Evolutionary conservation across 768 basidiomycete species (phyloP).

Genomic region (Tylopilus sp.): DNA sequence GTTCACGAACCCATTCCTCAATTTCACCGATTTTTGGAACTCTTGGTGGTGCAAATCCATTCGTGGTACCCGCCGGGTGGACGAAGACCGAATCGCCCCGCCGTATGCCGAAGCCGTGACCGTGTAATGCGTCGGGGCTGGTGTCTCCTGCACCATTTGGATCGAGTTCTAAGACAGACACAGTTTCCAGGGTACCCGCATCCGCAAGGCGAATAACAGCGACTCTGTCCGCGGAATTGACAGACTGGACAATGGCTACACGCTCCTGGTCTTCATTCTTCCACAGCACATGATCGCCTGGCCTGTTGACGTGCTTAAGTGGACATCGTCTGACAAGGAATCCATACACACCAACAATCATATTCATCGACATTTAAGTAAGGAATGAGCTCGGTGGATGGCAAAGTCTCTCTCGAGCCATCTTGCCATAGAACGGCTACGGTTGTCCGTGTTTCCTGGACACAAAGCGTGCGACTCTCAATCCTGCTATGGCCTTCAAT

Average conservation of each 20-base stretch:
- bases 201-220: slow-evolving; percentile 61
- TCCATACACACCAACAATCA: slow-evolving; percentile 70
- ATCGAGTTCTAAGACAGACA: slow-evolving; percentile 85
- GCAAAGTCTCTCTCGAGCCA: slow-evolving; percentile 60
- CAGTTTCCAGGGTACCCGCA: slow-evolving; percentile 54
- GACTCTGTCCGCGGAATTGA: slow-evolving; percentile 68
- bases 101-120: slow-evolving; percentile 73
- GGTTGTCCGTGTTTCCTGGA: slow-evolving; percentile 68
- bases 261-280: slow-evolving; percentile 66
- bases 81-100: slow-evolving; percentile 85
- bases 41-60: slow-evolving; percentile 63
- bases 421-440: slow-evolving; percentile 86
- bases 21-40: slow-evolving; percentile 86
- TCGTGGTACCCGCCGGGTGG: slow-evolving; percentile 64
- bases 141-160: slow-evolving; percentile 68
- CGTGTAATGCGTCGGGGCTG: slow-evolving; percentile 39
- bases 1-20: slow-evolving; percentile 74
- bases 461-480: slow-evolving; percentile 54
- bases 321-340: not conserved
- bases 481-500: slow-evolving; percentile 44
- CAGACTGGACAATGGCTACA: slow-evolving; percentile 74
- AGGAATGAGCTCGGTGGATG: slow-evolving; percentile 67
- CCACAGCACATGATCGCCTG: slow-evolving; percentile 88
- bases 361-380: slow-evolving; percentile 89
- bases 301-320: slow-evolving; percentile 47